Conservation (phyloP, 495 filamentous ascomycete species). For the Cercophora scortea region DNA sequence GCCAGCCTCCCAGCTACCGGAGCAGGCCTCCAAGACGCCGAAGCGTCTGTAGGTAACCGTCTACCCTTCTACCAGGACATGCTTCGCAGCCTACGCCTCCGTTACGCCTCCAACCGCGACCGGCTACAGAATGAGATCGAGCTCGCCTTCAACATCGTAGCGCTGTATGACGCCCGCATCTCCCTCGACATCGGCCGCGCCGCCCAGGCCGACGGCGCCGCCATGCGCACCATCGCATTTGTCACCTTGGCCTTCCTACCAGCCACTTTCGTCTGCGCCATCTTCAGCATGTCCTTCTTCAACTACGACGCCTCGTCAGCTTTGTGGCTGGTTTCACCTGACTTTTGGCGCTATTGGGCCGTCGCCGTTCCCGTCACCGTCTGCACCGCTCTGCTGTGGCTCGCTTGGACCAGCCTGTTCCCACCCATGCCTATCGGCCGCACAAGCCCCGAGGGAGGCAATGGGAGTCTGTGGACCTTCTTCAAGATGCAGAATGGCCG, state of each 20-base stretch:
- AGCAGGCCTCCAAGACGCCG: background rate
- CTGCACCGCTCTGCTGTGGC: slow-evolving; percentile 9
- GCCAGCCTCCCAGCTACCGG: background rate
- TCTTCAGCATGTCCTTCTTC: slow-evolving; percentile 23
- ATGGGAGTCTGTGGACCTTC: background rate
- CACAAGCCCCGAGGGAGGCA: background rate
- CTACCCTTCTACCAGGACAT: slow-evolving; percentile 19
- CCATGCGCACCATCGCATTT: too few species aligned
- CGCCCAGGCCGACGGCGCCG: too few species aligned
- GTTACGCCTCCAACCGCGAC: slow-evolving; percentile 33
- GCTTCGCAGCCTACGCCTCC: slow-evolving; percentile 28
- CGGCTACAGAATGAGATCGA: slow-evolving; percentile 26
- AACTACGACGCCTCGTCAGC: slow-evolving; percentile 11
- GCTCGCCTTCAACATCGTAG: slow-evolving; percentile 32
- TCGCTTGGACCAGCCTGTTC: background rate
- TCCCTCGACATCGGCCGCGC: too few species aligned
- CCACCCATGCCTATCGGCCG: background rate
- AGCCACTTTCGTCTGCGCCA: slow-evolving; percentile 23
- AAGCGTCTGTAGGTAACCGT: too few species aligned
- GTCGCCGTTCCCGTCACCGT: slow-evolving; percentile 17
- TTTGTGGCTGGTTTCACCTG: slow-evolving; percentile 16
- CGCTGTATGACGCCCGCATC: slow-evolving; percentile 29
- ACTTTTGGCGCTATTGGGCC: slow-evolving; percentile 30
- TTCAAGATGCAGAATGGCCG: background rate
- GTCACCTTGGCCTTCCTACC: too few species aligned